Conservation (phyloP, 371 early-diverging fungal species). For the Rhizopus stolonifer region DNA sequence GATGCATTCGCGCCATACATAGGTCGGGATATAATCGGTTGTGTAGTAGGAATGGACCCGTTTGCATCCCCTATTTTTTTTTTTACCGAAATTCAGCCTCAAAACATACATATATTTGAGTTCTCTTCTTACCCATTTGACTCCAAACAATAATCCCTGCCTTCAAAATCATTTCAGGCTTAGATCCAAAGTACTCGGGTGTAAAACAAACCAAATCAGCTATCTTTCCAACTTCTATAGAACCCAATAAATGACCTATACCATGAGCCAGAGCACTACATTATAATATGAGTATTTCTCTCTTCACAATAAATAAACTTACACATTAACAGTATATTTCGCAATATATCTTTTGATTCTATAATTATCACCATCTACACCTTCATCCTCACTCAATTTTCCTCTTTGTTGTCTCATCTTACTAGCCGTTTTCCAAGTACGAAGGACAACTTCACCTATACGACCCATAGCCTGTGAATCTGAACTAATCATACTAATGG, state of each 20-base stretch:
- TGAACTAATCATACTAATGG: conserved; percentile 87
- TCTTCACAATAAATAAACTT: conserved; percentile 1
- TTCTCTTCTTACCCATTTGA: conserved; percentile 59
- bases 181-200: conserved; percentile 86
- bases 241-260: conserved; percentile 85
- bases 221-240: conserved; percentile 88
- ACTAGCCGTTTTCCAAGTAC: conserved; percentile 93
- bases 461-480: conserved; percentile 96
- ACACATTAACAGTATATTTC: conserved; percentile 94
- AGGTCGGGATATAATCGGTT: conserved; percentile 81
- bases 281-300: background rate
- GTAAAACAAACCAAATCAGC: conserved; percentile 88
- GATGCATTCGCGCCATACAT: conserved; percentile 77
- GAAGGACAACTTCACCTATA: conserved; percentile 84
- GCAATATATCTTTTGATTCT: conserved; percentile 85
- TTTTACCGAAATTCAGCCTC: no score
- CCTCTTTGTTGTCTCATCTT: conserved; percentile 89
- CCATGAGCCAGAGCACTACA: conserved; percentile 82
- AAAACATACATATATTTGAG: no score
- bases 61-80: conserved; percentile 84
- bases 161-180: conserved; percentile 84
- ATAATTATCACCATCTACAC: conserved; percentile 69
- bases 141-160: conserved; percentile 82
- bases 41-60: conserved; percentile 79
- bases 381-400: conserved; percentile 50